Evolutionary conservation across 73 alveolate species (phyloP), one percentile per base, ranked within the genome.

Genomic region (Uronychia binucleata): DNA sequence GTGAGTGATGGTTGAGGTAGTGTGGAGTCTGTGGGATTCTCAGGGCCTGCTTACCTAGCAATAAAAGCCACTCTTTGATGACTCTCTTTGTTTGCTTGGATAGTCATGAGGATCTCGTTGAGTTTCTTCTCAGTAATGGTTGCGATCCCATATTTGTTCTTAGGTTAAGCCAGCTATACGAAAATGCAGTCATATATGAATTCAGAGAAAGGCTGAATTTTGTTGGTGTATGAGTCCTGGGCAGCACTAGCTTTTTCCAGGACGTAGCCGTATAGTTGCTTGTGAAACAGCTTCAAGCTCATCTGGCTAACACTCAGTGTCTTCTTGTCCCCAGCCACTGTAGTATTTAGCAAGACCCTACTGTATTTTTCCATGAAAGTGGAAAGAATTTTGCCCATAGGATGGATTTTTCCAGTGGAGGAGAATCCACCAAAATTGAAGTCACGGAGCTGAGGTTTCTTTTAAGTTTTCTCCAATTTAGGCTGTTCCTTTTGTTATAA

Each of bases 81-180:
- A n/a, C n/a, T n/a, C n/a, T n/a, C n/a, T n/a, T n/a, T n/a, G n/a
- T n/a, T n/a, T n/a, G n/a, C n/a, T n/a, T n/a, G n/a, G 1, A 75
- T 32, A 26, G 81, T 75, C 1, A 30, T 30, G 8, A 75, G 26
- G 57, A 75, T 58, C 31, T 75, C 81, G 8, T 75, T 75, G 1
- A 75, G 29, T n/a, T 75, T 75, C 31, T 32, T 1, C 25, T 75
- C 81, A 8, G 81, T 75, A 28, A 75, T 46, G 8, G 28, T 75
- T 28, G 81, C 58, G 26, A 75, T 75, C 26, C 81, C 81, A 27
- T 75, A 75, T 27, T 75, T 75, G 26, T 75, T 75, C n/a, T n/a
- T n/a, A n/a, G n/a, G n/a, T 46, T 46, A 11, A 46, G 67, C 67
- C 67, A 46, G 5, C 19, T 19, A 11, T 46, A 46, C 67, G 19